phyloP scores from a whole-genome alignment of 345 rosid genomes.

The Ceriops tagal region DNA sequence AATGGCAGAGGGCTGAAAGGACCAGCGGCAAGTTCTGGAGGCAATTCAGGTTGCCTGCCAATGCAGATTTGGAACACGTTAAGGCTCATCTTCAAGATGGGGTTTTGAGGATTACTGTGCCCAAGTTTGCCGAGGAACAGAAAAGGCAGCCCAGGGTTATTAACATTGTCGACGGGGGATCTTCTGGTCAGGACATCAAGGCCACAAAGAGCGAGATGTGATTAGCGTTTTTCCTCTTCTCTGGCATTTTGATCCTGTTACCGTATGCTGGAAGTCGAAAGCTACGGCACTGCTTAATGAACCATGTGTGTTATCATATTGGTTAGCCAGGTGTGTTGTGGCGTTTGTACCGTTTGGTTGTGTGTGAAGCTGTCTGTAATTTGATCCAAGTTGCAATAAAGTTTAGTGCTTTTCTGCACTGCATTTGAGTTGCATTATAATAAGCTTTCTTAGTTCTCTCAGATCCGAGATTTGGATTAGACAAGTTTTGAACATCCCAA shows the following conservation, averaged over 20 bases:
- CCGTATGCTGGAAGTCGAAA: too few species aligned
- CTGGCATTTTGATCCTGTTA: too few species aligned
- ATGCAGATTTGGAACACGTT: slow-evolving; percentile 32
- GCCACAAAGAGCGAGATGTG: slow-evolving; percentile 29
- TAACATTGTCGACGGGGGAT: slow-evolving; percentile 18
- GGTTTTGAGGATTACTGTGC: slow-evolving; percentile 25
- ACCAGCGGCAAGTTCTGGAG: slow-evolving; percentile 34
- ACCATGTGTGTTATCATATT: too few species aligned
- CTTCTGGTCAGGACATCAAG: slow-evolving; percentile 34
- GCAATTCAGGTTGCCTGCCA: slow-evolving; percentile 34
- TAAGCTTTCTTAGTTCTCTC: too few species aligned
- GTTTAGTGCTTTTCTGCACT: too few species aligned
- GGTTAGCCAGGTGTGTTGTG: too few species aligned
- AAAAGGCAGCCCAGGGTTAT: slow-evolving; percentile 41
- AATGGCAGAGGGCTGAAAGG: slow-evolving; percentile 44
- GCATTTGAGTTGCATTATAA: too few species aligned
- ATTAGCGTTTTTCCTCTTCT: neutral
- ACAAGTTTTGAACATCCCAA: slow-evolving; percentile 49
- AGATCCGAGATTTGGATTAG: slow-evolving; percentile 9
- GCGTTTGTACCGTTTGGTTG: too few species aligned
- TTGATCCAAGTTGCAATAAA: too few species aligned
- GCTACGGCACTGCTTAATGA: too few species aligned
- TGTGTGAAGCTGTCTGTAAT: too few species aligned
- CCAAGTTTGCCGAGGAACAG: slow-evolving; percentile 29
- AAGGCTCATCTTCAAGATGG: slow-evolving; percentile 35